phyloP scores from a whole-genome alignment of 768 basidiomycete genomes.

The Aureoboletus auriporus region DNA sequence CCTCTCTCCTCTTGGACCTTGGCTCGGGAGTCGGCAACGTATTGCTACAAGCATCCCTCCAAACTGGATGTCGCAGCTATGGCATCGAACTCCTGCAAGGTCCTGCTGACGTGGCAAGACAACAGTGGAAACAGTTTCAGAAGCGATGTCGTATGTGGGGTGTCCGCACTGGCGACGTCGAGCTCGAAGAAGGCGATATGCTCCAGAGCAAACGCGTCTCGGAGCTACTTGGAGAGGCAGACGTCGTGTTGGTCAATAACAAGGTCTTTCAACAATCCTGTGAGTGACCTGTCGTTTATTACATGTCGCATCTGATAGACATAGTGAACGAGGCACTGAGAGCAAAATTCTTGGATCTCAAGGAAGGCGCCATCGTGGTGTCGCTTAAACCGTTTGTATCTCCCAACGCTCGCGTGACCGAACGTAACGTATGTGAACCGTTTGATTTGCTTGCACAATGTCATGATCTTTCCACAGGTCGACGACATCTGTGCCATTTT shows the following conservation, averaged over 20 bases:
- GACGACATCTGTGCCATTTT: conserved; percentile 83
- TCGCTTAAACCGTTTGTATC: conserved; percentile 85
- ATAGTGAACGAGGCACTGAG: conserved; percentile 84
- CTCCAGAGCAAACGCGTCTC: conserved; percentile 60
- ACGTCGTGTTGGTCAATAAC: conserved; percentile 90
- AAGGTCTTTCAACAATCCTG: conserved; percentile 74
- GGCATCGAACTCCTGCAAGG: conserved; percentile 77
- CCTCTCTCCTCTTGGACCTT: conserved; percentile 74
- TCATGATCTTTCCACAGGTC: conserved; percentile 38
- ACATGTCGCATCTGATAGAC: not conserved
- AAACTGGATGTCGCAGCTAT: conserved; percentile 73
- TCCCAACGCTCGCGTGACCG: conserved; percentile 71
- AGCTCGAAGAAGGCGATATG: conserved; percentile 87
- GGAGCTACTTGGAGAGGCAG: conserved; percentile 72
- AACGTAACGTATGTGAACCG: conserved; percentile 64
- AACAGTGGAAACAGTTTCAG: conserved; percentile 70
- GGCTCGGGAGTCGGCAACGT: conserved; percentile 88
- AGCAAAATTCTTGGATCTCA: conserved; percentile 90
- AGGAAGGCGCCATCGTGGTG: conserved; percentile 87
- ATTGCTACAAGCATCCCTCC: conserved; percentile 74
- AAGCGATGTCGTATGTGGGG: conserved; percentile 92
- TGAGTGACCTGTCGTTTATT: conserved; percentile 38
- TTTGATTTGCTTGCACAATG: not conserved
- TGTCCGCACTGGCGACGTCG: conserved; percentile 66
- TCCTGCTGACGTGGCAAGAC: conserved; percentile 75